Evolutionary conservation across 225 moss, liverwort and hornwort genomes (phyloP).

Genomic region (Physcomitrellopsis africana): DNA sequence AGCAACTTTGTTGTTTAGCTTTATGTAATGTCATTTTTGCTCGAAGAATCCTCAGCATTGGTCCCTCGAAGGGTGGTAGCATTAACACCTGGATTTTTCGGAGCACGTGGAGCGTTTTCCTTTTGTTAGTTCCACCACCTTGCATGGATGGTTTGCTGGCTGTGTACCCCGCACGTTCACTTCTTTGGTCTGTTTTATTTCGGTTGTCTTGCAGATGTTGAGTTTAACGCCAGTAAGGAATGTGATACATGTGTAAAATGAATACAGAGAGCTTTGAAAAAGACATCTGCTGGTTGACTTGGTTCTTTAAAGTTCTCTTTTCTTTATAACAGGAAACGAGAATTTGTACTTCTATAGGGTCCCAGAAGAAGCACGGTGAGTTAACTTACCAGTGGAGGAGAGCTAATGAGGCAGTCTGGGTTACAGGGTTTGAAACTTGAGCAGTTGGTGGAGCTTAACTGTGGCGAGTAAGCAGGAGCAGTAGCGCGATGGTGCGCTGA

Average conservation of each 20-base stretch:
- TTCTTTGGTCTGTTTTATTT: conserved; percentile 26
- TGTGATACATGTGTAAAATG: conserved; percentile 27
- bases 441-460: too few species aligned
- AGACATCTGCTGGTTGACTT: conserved; percentile 3
- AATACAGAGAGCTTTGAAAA: conserved; percentile 14
- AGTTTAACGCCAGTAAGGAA: conserved; percentile 60
- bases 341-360: conserved; percentile 62
- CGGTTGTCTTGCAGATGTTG: conserved; percentile 53
- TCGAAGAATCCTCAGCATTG: too few species aligned
- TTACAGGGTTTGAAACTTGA: too few species aligned
- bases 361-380: conserved; percentile 57
- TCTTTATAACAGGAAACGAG: conserved; percentile 55
- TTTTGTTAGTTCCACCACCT: not conserved
- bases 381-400: conserved; percentile 56
- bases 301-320: not conserved
- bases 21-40: too few species aligned
- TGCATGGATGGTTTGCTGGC: not conserved
- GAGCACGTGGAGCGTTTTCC: too few species aligned
- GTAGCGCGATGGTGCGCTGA: conserved; percentile 21
- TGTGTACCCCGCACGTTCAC: conserved; percentile 14
- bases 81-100: too few species aligned
- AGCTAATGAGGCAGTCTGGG: too few species aligned
- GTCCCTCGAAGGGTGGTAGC: too few species aligned
- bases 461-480: not conserved
- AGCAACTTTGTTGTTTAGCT: too few species aligned